phyloP scores from a whole-genome alignment of 2,329 filamentous ascomycete species.

The Aspergillus cejpii region DNA sequence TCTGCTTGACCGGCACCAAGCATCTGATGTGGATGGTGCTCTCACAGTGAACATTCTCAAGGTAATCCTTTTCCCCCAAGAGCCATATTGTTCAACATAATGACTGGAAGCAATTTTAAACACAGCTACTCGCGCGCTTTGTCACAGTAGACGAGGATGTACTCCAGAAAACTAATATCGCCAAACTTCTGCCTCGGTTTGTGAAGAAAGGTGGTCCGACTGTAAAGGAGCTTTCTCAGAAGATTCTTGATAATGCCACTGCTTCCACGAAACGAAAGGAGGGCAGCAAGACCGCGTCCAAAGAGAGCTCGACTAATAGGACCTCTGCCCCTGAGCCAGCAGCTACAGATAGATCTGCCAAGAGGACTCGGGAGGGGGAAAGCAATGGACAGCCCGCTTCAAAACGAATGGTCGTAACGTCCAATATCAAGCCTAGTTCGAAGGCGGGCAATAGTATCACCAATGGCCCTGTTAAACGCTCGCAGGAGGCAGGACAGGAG shows the following conservation, averaged over 20 bases:
- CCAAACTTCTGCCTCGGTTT: conserved; percentile 52
- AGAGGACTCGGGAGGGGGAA: conserved; percentile 38
- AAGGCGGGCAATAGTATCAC: conserved; percentile 22
- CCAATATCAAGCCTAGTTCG: conserved; percentile 29
- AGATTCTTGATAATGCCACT: conserved; percentile 47
- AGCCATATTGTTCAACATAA: neutral
- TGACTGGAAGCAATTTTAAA: conserved; percentile 19
- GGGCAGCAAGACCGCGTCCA: conserved; percentile 30
- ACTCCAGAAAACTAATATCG: conserved; percentile 54
- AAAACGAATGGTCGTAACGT: conserved; percentile 35
- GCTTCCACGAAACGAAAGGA: conserved; percentile 42
- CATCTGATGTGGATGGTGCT: conserved; percentile 42
- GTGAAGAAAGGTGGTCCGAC: conserved; percentile 54
- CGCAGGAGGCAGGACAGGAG: conserved; percentile 21
- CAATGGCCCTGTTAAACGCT: conserved; percentile 26
- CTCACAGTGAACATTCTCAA: conserved; percentile 42
- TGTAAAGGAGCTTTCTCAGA: conserved; percentile 50
- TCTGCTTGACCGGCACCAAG: conserved; percentile 44
- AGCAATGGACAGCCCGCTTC: conserved; percentile 29
- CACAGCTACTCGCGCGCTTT: conserved; percentile 49
- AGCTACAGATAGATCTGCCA: conserved; percentile 19
- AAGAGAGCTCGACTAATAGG: conserved; percentile 31
- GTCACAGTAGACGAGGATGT: conserved; percentile 53
- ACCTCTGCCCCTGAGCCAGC: conserved; percentile 8
- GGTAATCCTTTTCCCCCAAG: conserved; percentile 26